These are phyloP conservation scores for Skeletonema costatum DNA, from an alignment of 108 stramenopile species.

Conservation along the genomic window DNA sequence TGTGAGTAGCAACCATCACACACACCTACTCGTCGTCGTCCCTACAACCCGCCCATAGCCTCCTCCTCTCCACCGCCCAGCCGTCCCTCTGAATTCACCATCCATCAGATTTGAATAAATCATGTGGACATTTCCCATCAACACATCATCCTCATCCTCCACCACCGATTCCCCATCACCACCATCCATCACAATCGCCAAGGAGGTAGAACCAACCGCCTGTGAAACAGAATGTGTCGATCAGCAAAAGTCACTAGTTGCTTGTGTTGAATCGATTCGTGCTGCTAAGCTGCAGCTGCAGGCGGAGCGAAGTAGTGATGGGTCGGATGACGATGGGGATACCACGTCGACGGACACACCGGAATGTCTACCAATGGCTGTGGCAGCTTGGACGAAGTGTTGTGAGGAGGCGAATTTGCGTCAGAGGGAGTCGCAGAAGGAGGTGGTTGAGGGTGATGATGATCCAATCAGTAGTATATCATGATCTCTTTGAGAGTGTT, in stretches of 20 bases:
- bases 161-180: background rate
- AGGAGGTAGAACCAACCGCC: conserved; percentile 3
- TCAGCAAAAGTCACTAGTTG: conserved; percentile 21
- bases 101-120: background rate
- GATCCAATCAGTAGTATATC: no score
- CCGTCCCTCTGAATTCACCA: background rate
- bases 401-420: conserved; percentile 45
- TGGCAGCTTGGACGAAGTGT: conserved; percentile 50
- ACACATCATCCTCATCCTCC: background rate
- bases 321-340: background rate
- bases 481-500: no score
- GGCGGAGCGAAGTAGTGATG: background rate
- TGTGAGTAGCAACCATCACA: background rate
- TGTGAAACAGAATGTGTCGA: conserved; percentile 28
- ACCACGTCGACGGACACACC: conserved; percentile 1
- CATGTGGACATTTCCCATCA: conserved; percentile 2
- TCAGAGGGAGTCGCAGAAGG: background rate
- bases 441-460: background rate
- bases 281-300: background rate
- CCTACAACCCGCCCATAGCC: no score
- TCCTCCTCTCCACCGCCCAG: no score
- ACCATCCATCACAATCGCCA: background rate
- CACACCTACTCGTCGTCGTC: background rate
- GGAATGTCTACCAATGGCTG: conserved; percentile 26
- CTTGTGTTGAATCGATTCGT: conserved; percentile 44